These are phyloP conservation scores for Boletus subparvulus DNA, from an alignment of 768 basidiomycete genomes.

Conservation along the genomic window DNA sequence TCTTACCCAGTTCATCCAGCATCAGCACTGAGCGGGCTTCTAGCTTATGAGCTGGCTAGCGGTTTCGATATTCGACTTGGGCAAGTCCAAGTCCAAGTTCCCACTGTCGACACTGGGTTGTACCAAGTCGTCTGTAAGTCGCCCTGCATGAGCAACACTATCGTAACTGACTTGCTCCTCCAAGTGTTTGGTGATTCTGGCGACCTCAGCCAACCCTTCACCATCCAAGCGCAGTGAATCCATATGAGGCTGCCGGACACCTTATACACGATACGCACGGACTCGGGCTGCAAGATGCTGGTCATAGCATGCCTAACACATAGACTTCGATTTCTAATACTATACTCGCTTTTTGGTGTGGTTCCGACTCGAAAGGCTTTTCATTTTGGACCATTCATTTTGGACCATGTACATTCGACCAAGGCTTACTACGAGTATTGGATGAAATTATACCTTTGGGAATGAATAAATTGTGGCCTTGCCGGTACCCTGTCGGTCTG, in stretches of 20 bases:
- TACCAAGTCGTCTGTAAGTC: slow-evolving; percentile 37
- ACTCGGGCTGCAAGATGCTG: neutral
- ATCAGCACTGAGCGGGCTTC: slow-evolving; percentile 3
- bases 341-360: too few species aligned
- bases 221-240: slow-evolving; percentile 8
- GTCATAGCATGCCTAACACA: neutral
- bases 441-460: neutral
- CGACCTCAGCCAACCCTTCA: slow-evolving; percentile 28
- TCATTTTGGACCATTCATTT: neutral
- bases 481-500: neutral
- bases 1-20: neutral
- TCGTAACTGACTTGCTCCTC: slow-evolving; percentile 1
- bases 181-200: slow-evolving; percentile 38
- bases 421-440: neutral
- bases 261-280: neutral
- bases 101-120: slow-evolving; percentile 27
- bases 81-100: slow-evolving; percentile 24
- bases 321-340: neutral
- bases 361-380: too few species aligned
- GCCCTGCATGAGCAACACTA: neutral
- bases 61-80: slow-evolving; percentile 34
- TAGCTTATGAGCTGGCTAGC: slow-evolving; percentile 16
- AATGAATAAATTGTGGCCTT: neutral
- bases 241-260: neutral
- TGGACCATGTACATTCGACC: too few species aligned